These are phyloP conservation scores for Picea engelmannii DNA, from an alignment of 83 land plant species.

Conservation along the genomic window DNA sequence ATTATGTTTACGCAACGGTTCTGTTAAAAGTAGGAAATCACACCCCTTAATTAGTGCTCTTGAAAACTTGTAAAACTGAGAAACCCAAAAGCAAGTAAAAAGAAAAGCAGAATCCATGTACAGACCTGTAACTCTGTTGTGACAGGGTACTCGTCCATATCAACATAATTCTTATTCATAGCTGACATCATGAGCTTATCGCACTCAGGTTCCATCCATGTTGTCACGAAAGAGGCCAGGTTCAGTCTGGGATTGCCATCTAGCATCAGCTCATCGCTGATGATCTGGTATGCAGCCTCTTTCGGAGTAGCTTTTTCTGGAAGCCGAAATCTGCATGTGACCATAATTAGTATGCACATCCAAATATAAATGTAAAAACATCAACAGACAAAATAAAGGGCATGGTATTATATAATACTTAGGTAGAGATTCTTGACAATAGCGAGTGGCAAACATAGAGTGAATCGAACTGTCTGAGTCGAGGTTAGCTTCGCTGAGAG, in stretches of 20 bases:
- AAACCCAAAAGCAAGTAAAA: not conserved
- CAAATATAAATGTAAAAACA: not conserved
- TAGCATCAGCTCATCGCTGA: conserved; percentile 50
- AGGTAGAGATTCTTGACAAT: conserved; percentile 38
- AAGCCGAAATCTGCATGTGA: conserved; percentile 31
- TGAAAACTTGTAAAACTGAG: not conserved
- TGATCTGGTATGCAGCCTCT: conserved; percentile 53
- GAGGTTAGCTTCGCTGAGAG: too few species aligned
- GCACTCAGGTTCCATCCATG: conserved; percentile 83
- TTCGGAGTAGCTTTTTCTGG: conserved; percentile 44
- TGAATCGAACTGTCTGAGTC: conserved; percentile 18
- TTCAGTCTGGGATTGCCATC: conserved; percentile 73
- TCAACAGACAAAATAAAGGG: not conserved
- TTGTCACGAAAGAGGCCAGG: conserved; percentile 73
- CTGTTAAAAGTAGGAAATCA: conserved; percentile 29
- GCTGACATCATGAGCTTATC: conserved; percentile 66
- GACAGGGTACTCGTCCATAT: conserved; percentile 82
- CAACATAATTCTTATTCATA: conserved; percentile 77
- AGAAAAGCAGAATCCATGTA: not conserved
- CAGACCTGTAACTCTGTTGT: conserved; percentile 75
- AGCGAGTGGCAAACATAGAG: conserved; percentile 45
- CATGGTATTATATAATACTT: conserved; percentile 10
- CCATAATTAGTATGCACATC: not conserved
- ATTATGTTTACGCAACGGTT: conserved; percentile 85
- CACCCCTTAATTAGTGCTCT: not conserved